Percentiles rank a stretch among this genome's conserved stretches.
Conservation (phyloP, 23 red algal species). For the Agarophyton chilense region DNA sequence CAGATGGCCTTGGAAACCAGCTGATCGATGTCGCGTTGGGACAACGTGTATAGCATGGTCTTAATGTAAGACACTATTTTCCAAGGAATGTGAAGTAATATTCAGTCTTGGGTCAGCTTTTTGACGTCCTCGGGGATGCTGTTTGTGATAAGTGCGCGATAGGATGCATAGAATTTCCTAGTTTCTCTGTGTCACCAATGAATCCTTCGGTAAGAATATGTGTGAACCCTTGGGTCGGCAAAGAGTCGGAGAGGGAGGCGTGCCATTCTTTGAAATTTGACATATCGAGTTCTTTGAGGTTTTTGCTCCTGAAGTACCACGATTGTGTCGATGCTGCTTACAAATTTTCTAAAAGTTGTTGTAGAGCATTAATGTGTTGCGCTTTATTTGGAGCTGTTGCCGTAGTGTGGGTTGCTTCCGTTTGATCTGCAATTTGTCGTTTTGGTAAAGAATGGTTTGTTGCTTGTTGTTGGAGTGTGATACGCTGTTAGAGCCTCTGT, state of each 20-base stretch:
- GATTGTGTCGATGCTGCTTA: background rate
- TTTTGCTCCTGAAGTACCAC: background rate
- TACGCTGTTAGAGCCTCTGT: too few species aligned
- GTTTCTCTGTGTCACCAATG: background rate
- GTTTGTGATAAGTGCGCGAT: background rate
- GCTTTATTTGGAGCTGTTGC: background rate
- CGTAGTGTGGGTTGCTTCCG: background rate
- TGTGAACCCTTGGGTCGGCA: background rate
- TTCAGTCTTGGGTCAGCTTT: too few species aligned
- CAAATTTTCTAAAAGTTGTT: background rate
- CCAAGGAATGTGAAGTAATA: background rate
- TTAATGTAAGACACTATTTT: background rate
- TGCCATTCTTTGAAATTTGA: background rate
- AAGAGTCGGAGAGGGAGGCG: background rate
- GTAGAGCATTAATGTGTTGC: background rate
- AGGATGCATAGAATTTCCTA: background rate
- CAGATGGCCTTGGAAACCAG: background rate
- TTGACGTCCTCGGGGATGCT: background rate
- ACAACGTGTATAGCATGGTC: background rate
- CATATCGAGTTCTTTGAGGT: background rate
- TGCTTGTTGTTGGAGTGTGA: too few species aligned
- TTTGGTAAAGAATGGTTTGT: too few species aligned
- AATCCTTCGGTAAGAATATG: background rate
- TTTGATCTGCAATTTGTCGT: background rate
- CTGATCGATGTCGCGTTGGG: background rate